Percentiles rank a stretch among this genome's conserved stretches.
Conservation (phyloP, 441 rosid species). For the Adansonia madagascariensis region DNA sequence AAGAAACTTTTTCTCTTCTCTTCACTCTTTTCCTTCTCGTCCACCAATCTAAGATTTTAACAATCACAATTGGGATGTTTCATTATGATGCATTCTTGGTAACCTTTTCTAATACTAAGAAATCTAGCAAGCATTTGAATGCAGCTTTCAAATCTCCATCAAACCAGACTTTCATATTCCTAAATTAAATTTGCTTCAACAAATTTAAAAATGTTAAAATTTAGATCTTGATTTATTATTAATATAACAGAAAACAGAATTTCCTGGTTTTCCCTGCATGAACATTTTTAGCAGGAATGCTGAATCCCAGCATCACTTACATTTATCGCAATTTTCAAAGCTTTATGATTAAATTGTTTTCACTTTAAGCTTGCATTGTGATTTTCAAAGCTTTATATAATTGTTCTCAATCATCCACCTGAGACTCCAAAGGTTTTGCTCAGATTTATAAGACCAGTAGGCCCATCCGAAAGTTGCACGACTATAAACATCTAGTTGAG, state of each 20-base stretch:
- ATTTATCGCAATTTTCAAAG: background rate
- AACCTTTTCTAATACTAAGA: too few relatives aligned
- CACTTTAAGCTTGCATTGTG: background rate
- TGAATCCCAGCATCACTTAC: background rate
- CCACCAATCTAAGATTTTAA: too few relatives aligned
- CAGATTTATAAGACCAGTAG: constrained; percentile 43
- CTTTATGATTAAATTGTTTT: too few relatives aligned
- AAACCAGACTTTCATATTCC: too few relatives aligned
- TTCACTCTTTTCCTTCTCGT: too few relatives aligned
- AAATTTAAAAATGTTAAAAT: background rate
- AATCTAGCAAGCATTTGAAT: too few relatives aligned
- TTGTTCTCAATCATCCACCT: constrained; percentile 30
- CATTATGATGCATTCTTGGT: too few relatives aligned
- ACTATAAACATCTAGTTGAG: constrained; percentile 37
- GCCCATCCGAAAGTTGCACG: constrained; percentile 49
- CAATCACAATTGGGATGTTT: too few relatives aligned
- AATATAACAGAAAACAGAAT: background rate
- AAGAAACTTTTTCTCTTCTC: too few relatives aligned
- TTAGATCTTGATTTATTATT: background rate
- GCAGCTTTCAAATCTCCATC: too few relatives aligned
- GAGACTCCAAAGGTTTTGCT: background rate
- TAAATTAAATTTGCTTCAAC: too few relatives aligned
- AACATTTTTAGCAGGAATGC: background rate
- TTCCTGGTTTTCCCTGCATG: background rate
- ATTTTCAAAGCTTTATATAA: constrained; percentile 26